phyloP scores from a whole-genome alignment of 2,329 filamentous ascomycete genomes.

The Claviceps fusiformis region DNA sequence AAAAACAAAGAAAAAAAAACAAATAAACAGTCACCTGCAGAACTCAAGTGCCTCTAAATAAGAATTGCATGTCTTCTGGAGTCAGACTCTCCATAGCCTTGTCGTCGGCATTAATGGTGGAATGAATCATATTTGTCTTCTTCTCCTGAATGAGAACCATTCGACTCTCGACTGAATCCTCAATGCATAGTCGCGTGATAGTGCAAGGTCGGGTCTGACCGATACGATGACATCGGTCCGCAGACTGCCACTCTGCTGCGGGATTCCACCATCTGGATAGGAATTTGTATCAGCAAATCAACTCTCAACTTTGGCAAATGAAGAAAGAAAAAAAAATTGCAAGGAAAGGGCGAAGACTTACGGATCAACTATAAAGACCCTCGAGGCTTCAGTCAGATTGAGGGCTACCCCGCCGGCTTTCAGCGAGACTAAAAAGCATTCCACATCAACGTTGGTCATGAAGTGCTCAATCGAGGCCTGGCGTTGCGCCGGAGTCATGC shows the following conservation, averaged over 20 bases:
- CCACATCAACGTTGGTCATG: constrained; percentile 87
- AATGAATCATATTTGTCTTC: constrained; percentile 96
- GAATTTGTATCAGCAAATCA: constrained; percentile 10
- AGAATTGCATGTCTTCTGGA: constrained; percentile 85
- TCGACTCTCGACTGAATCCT: constrained; percentile 90
- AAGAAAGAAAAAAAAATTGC: background rate
- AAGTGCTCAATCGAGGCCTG: constrained; percentile 92
- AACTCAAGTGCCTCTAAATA: constrained; percentile 57
- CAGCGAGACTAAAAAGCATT: constrained; percentile 90
- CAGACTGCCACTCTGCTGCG: constrained; percentile 98
- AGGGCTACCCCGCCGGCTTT: constrained; percentile 93
- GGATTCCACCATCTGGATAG: constrained; percentile 83
- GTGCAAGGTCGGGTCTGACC: constrained; percentile 88
- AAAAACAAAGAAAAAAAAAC: too few species aligned
- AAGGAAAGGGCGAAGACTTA: constrained; percentile 34
- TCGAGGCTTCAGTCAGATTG: constrained; percentile 86
- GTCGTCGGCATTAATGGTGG: constrained; percentile 89
- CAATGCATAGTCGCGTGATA: constrained; percentile 88
- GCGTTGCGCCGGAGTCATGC: constrained; percentile 87
- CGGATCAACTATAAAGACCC: constrained; percentile 93
- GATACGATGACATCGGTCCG: constrained; percentile 87
- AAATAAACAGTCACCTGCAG: too few species aligned
- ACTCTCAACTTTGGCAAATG: too few species aligned
- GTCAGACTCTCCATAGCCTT: constrained; percentile 82
- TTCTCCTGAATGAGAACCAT: constrained; percentile 97